phyloP scores from a whole-genome alignment of 371 early-diverging fungal genomes.

The Fennellomyces sp. region DNA sequence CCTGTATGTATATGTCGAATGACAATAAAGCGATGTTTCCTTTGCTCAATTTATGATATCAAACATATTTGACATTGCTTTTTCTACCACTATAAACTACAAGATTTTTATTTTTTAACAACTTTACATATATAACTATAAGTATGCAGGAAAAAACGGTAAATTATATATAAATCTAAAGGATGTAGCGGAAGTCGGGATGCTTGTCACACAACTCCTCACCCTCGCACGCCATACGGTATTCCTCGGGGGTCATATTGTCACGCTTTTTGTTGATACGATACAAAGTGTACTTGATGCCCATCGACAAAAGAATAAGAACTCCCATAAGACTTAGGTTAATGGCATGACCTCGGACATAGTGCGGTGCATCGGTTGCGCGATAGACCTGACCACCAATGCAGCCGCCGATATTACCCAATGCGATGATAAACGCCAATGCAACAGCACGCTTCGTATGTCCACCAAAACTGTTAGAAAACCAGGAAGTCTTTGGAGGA shows the following conservation, averaged over 20 bases:
- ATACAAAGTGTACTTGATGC: constrained; percentile 46
- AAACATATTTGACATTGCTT: no score
- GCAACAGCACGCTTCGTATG: constrained; percentile 69
- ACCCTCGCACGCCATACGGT: constrained; percentile 40
- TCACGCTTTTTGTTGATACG: constrained; percentile 59
- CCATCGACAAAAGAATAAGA: constrained; percentile 36
- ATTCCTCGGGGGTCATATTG: constrained; percentile 55
- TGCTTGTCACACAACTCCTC: constrained; percentile 59
- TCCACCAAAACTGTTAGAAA: constrained; percentile 64
- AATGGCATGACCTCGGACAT: constrained; percentile 48
- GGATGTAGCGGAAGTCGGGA: constrained; percentile 58
- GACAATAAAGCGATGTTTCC: no score
- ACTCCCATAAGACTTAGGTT: constrained; percentile 48
- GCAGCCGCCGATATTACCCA: constrained; percentile 59
- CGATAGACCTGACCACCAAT: constrained; percentile 68
- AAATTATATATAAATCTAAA: no score
- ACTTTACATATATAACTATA: no score
- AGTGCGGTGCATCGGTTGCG: constrained; percentile 59
- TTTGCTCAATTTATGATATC: no score
- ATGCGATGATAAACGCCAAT: constrained; percentile 57
- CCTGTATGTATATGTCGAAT: no score
- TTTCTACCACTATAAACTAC: no score
- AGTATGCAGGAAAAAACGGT: no score
- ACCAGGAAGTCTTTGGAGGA: constrained; percentile 66
- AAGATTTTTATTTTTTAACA: no score